Conservation (phyloP, 2,329 filamentous ascomycete species). For the Neonectria coccinea region DNA sequence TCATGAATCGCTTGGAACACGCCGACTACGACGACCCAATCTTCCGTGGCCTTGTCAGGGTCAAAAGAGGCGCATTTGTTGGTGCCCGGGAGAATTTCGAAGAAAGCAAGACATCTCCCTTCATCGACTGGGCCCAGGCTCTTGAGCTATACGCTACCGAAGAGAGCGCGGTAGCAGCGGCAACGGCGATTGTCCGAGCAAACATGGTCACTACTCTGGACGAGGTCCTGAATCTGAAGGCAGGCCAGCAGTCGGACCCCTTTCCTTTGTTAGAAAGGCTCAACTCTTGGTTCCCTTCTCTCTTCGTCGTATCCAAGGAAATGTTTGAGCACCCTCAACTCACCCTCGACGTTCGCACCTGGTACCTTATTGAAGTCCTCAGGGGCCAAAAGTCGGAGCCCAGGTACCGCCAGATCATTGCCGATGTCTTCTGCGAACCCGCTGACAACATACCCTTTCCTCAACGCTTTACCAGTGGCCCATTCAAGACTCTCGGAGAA, state of each 20-base stretch:
- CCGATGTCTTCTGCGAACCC: conserved; percentile 48
- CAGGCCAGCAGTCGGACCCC: conserved; percentile 25
- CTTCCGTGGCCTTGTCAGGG: conserved; percentile 37
- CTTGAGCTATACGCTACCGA: conserved; percentile 5
- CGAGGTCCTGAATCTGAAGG: conserved; percentile 36
- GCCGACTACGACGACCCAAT: conserved; percentile 35
- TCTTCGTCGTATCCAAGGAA: conserved; percentile 41
- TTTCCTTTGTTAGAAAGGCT: conserved; percentile 48
- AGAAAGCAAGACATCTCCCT: conserved; percentile 31
- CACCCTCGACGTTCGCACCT: conserved; percentile 54
- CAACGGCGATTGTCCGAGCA: conserved; percentile 44
- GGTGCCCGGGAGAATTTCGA: conserved; percentile 44
- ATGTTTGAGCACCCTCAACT: conserved; percentile 37
- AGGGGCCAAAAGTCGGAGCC: conserved; percentile 21
- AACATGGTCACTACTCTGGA: conserved; percentile 54
- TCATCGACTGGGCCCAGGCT: conserved; percentile 47
- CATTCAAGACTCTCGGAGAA: conserved; percentile 44
- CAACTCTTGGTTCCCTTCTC: conserved; percentile 47
- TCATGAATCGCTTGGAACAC: conserved; percentile 44
- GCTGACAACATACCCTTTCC: conserved; percentile 10
- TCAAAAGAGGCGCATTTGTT: conserved; percentile 46
- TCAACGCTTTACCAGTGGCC: conserved; percentile 37
- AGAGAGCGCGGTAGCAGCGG: conserved; percentile 13
- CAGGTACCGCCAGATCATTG: conserved; percentile 40
- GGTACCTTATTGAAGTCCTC: conserved; percentile 48